Conservation (phyloP, 306 rosid genomes). For the Citrullus colocynthis region DNA sequence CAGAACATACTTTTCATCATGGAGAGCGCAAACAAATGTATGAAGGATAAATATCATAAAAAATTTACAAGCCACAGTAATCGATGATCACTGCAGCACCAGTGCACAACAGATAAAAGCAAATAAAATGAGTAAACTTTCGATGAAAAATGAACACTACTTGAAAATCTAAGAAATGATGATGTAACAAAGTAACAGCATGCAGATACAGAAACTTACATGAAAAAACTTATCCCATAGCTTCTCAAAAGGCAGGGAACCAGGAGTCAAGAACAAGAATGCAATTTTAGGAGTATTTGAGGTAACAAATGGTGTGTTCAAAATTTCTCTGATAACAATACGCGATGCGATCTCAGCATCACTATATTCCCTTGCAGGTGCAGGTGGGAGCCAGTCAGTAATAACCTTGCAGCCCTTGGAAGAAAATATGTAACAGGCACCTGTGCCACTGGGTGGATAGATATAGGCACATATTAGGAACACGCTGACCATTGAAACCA, state of each 20-base stretch:
- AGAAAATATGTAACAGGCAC: conserved; percentile 74
- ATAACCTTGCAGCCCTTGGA: conserved; percentile 63
- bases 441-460: conserved; percentile 56
- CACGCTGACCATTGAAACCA: conserved; percentile 68
- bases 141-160: not conserved
- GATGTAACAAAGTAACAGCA: not conserved
- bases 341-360: conserved; percentile 82
- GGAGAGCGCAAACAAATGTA: not conserved
- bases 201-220: conserved; percentile 35
- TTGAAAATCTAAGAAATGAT: not conserved
- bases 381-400: conserved; percentile 81
- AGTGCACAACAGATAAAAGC: not conserved
- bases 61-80: not conserved
- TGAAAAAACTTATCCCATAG: conserved; percentile 89
- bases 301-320: conserved; percentile 33
- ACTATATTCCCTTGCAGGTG: conserved; percentile 55
- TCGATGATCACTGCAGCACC: not conserved
- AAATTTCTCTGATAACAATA: conserved; percentile 61
- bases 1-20: not conserved
- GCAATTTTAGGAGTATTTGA: conserved; percentile 64
- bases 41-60: not conserved
- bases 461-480: conserved; percentile 74
- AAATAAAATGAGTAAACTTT: not conserved
- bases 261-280: conserved; percentile 84
- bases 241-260: conserved; percentile 79